phyloP scores from a whole-genome alignment of 208 protist genomes.

The Acanthamoeba culbertsoni region DNA sequence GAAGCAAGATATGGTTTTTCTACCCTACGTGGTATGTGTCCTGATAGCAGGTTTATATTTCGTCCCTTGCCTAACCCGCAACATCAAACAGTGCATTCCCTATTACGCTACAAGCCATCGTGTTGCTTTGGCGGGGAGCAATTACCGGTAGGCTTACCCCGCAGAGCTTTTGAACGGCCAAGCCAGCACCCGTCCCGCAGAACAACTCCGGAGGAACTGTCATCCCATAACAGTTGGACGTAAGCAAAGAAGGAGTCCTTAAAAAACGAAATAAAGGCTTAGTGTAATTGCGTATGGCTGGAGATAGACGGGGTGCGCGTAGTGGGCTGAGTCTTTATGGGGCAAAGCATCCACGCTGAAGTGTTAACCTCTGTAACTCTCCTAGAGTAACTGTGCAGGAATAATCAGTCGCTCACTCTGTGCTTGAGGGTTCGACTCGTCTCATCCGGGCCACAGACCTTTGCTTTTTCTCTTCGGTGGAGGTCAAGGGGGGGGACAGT shows the following conservation, averaged over 20 bases:
- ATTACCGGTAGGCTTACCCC: too few relatives aligned
- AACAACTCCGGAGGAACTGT: too few relatives aligned
- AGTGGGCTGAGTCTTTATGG: conserved; percentile 45
- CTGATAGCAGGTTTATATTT: background rate
- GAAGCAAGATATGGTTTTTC: conserved; percentile 62
- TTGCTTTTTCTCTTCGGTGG: background rate
- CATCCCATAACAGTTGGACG: too few relatives aligned
- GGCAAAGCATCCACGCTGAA: background rate
- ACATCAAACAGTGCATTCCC: background rate
- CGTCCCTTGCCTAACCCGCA: background rate
- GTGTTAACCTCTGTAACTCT: background rate
- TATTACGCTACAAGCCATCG: background rate
- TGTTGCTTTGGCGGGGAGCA: conserved; percentile 32
- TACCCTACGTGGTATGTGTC: conserved; percentile 36
- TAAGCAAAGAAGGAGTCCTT: too few relatives aligned
- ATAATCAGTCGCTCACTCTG: background rate
- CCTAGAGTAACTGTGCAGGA: background rate
- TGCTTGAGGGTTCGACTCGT: background rate
- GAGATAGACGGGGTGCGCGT: conserved; percentile 17
- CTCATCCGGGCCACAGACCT: background rate
- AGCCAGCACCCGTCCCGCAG: too few relatives aligned
- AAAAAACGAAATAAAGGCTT: too few relatives aligned
- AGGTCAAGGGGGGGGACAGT: too few relatives aligned
- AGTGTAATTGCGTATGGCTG: too few relatives aligned
- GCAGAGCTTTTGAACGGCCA: too few relatives aligned